Percentiles rank a stretch among this genome's conserved stretches.
These are phyloP conservation scores for Leucosporidium scottii DNA, from an alignment of 768 basidiomycete genomes.

Conservation along the genomic window DNA sequence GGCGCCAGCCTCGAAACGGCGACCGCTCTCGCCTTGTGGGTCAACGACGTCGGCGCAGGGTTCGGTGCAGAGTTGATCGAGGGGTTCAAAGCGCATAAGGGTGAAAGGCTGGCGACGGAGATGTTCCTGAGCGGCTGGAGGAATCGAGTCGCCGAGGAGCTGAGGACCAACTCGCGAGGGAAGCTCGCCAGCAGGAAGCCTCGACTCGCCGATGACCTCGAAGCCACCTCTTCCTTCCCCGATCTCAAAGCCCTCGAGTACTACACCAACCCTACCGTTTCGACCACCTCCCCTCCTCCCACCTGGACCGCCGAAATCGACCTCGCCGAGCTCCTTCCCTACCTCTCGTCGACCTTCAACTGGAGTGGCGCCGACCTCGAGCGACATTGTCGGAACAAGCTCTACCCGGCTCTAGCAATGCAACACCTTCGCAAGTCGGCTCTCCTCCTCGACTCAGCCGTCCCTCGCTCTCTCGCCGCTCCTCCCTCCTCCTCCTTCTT, in stretches of 20 bases:
- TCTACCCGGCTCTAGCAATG: constrained; percentile 14
- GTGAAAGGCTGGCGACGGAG: neutral
- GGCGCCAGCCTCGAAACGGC: neutral
- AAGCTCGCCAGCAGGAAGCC: neutral
- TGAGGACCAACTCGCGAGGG: constrained; percentile 13
- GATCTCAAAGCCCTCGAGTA: constrained; percentile 1
- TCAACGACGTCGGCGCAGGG: neutral
- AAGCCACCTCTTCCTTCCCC: constrained; percentile 2
- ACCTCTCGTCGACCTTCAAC: too few relatives aligned
- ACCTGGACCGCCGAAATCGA: neutral
- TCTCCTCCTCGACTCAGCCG: neutral
- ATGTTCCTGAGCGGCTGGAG: constrained; percentile 13
- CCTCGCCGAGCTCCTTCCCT: too few relatives aligned
- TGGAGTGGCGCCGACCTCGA: too few relatives aligned
- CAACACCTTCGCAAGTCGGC: neutral
- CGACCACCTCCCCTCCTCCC: neutral
- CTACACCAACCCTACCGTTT: constrained; percentile 17
- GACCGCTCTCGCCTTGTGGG: constrained; percentile 5
- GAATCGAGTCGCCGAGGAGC: constrained; percentile 8
- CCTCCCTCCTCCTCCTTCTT: neutral
- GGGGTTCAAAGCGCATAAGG: neutral
- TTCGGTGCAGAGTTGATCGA: constrained; percentile 9
- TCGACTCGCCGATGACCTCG: constrained; percentile 10
- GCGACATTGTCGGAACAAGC: neutral
- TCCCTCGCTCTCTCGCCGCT: neutral